phyloP scores from a whole-genome alignment of 2,329 filamentous ascomycete genomes.

The Xylariaceae sp. region DNA sequence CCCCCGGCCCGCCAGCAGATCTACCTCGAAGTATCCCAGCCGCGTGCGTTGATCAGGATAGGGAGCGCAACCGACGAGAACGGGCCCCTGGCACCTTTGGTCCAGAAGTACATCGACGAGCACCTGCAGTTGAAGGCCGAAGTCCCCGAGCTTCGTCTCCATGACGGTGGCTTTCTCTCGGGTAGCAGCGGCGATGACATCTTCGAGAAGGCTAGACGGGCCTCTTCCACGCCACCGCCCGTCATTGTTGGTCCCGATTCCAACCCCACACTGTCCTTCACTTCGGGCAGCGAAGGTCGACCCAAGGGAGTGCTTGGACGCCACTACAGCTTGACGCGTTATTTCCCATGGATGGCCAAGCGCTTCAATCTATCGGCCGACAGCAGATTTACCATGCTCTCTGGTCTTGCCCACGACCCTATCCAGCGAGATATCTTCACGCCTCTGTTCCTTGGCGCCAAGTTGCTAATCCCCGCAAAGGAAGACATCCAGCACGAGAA shows the following conservation, averaged over 20 bases:
- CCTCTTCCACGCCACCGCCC: conserved; percentile 46
- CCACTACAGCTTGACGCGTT: conserved; percentile 79
- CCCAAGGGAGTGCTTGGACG: conserved; percentile 64
- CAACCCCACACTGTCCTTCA: conserved; percentile 69
- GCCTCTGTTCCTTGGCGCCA: conserved; percentile 78
- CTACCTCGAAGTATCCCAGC: conserved; percentile 74
- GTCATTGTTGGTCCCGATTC: conserved; percentile 84
- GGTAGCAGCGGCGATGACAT: conserved; percentile 54
- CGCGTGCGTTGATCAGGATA: conserved; percentile 67
- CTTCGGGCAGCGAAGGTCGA: conserved; percentile 66
- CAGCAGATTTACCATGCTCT: conserved; percentile 75
- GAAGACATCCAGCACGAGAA: conserved; percentile 85
- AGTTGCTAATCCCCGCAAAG: conserved; percentile 69
- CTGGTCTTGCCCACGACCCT: conserved; percentile 75
- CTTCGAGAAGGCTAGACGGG: conserved; percentile 47
- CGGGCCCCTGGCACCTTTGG: conserved; percentile 47
- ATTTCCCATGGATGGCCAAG: conserved; percentile 91
- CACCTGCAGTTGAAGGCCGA: conserved; percentile 67
- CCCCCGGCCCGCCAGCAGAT: conserved; percentile 76
- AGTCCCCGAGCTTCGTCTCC: conserved; percentile 67
- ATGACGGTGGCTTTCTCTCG: conserved; percentile 61
- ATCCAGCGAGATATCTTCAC: conserved; percentile 78
- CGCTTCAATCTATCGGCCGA: conserved; percentile 68
- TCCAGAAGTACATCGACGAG: conserved; percentile 62
- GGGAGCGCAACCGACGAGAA: conserved; percentile 66